These are phyloP conservation scores for Nicotiana attenuata DNA, from an alignment of 257 asterid species.

Conservation along the genomic window DNA sequence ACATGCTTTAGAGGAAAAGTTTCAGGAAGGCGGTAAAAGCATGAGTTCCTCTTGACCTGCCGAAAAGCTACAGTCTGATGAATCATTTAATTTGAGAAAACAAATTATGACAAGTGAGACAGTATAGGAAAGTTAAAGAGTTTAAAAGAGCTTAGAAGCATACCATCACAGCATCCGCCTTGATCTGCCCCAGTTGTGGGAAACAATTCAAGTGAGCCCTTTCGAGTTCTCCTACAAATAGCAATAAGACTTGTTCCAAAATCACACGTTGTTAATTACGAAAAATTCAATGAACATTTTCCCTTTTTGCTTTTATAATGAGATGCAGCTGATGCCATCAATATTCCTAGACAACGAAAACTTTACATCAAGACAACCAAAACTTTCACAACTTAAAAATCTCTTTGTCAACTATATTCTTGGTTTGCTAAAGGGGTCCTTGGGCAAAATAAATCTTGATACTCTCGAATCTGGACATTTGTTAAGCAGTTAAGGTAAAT, in stretches of 20 bases:
- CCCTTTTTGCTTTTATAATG: no score
- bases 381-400: no score
- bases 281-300: no score
- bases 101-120: neutral
- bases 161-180: constrained; percentile 44
- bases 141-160: constrained; percentile 7
- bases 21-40: constrained; percentile 41
- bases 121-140: neutral
- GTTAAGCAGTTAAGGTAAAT: no score
- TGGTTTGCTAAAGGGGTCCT: no score
- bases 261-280: neutral
- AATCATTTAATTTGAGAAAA: neutral
- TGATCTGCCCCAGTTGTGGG: constrained; percentile 47
- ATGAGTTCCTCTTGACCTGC: constrained; percentile 48
- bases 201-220: constrained; percentile 56
- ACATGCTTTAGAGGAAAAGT: constrained; percentile 50
- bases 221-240: constrained; percentile 52
- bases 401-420: no score
- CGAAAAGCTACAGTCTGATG: neutral
- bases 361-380: no score
- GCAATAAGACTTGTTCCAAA: constrained; percentile 2
- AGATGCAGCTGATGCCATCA: no score
- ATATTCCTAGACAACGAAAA: no score
- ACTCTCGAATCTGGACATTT: no score
- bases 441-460: no score